Evolutionary conservation across 2,329 filamentous ascomycete genomes (phyloP).

Genomic region (Talaromyces sp.): DNA sequence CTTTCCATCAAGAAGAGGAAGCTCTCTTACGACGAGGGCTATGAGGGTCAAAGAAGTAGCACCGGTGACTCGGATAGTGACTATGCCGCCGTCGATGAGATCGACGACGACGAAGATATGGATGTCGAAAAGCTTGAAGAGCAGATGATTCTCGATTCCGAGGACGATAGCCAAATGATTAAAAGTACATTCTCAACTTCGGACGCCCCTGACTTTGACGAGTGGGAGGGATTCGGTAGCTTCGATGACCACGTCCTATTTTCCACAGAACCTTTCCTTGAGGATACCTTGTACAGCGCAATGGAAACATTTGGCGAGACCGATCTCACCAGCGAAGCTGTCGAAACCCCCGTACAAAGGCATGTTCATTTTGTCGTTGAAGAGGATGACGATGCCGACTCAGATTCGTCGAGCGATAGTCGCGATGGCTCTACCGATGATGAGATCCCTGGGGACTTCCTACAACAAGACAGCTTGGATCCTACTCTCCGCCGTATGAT

Average conservation of each 20-base stretch:
- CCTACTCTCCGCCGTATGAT: slow-evolving; percentile 70
- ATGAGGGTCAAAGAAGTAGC: slow-evolving; percentile 29
- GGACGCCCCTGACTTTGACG: slow-evolving; percentile 25
- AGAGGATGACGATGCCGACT: slow-evolving; percentile 56
- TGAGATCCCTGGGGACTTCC: slow-evolving; percentile 74
- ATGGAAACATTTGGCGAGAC: slow-evolving; percentile 39
- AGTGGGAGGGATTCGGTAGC: slow-evolving; percentile 55
- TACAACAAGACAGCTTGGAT: slow-evolving; percentile 70
- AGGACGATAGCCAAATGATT: slow-evolving; percentile 31
- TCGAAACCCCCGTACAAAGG: slow-evolving; percentile 48
- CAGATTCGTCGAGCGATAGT: slow-evolving; percentile 57
- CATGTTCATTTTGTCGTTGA: slow-evolving; percentile 66
- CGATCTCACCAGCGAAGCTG: slow-evolving; percentile 33
- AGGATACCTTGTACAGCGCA: slow-evolving; percentile 40
- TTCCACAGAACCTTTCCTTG: slow-evolving; percentile 40
- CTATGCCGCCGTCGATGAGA: slow-evolving; percentile 73
- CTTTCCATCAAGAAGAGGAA: slow-evolving; percentile 32
- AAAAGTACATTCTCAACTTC: slow-evolving; percentile 25
- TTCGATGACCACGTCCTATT: slow-evolving; percentile 43
- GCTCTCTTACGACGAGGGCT: slow-evolving; percentile 34
- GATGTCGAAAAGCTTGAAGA: slow-evolving; percentile 76
- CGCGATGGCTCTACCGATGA: slow-evolving; percentile 42
- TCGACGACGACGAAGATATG: slow-evolving; percentile 76
- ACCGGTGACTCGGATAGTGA: slow-evolving; percentile 49
- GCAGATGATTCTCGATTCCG: slow-evolving; percentile 60